phyloP scores from a whole-genome alignment of 1,284 basidiomycete species.

The Rhodofomes roseus region DNA sequence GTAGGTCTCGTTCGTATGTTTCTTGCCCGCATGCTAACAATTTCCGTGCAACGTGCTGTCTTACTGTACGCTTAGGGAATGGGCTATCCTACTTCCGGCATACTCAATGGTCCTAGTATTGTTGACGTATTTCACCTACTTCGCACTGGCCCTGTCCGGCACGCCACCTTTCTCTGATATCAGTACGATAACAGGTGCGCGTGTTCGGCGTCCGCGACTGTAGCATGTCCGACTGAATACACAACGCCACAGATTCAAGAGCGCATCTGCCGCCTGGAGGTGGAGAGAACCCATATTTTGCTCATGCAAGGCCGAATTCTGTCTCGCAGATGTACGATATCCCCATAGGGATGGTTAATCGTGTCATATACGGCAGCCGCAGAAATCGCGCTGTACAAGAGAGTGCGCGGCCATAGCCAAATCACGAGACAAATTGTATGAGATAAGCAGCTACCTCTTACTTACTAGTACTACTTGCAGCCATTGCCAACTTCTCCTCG shows the following conservation, averaged over 20 bases:
- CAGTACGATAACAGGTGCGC: constrained; percentile 51
- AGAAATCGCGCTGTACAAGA: background rate
- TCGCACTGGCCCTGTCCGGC: constrained; percentile 65
- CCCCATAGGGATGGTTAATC: constrained; percentile 78
- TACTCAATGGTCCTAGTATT: constrained; percentile 73
- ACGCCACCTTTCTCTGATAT: constrained; percentile 71
- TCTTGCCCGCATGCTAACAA: background rate
- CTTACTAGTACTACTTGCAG: background rate
- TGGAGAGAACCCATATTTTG: constrained; percentile 44
- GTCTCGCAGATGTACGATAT: constrained; percentile 75
- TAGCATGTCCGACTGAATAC: background rate
- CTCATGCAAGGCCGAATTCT: constrained; percentile 39
- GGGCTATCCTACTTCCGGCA: constrained; percentile 81
- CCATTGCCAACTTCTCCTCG: background rate
- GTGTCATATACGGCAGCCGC: constrained; percentile 31
- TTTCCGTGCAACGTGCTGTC: constrained; percentile 17
- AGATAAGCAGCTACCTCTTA: background rate
- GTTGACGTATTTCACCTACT: constrained; percentile 77
- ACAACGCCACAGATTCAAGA: constrained; percentile 43
- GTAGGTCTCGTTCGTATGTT: constrained; percentile 37
- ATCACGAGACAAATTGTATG: background rate
- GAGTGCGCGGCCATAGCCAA: background rate
- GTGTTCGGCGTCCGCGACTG: background rate
- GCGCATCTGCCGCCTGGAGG: constrained; percentile 41
- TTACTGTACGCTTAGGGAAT: constrained; percentile 56